A percentile compares a stretch with the other conserved stretches of the same genome.
phyloP scores from a whole-genome alignment of 1,139 yeast genomes.

The Candida sojae region DNA sequence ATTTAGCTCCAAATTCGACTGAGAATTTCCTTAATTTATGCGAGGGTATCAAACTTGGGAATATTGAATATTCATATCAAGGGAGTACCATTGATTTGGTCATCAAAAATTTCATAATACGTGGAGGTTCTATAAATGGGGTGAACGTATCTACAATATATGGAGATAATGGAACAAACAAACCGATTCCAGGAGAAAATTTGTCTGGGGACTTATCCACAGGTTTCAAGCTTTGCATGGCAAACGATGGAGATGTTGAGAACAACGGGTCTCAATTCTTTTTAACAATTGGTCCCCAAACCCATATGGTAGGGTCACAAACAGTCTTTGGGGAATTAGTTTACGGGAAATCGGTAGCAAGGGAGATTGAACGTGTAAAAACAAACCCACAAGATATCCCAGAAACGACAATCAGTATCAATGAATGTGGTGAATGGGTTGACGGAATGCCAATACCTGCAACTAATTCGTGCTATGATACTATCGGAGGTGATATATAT shows the following conservation, averaged over 20 bases:
- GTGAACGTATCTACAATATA: slow-evolving; percentile 46
- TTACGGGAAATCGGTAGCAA: slow-evolving; percentile 70
- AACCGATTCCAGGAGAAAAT: slow-evolving; percentile 64
- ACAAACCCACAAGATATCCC: slow-evolving; percentile 49
- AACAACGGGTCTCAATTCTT: slow-evolving; percentile 79
- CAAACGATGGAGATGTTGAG: slow-evolving; percentile 56
- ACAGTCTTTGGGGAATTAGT: slow-evolving; percentile 70
- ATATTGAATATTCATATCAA: slow-evolving; percentile 30
- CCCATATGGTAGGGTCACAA: slow-evolving; percentile 75
- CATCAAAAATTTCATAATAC: slow-evolving; percentile 76
- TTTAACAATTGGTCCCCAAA: slow-evolving; percentile 68
- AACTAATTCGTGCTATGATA: slow-evolving; percentile 60
- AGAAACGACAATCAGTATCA: slow-evolving; percentile 48
- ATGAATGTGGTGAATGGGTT: slow-evolving; percentile 68
- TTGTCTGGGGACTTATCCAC: slow-evolving; percentile 42
- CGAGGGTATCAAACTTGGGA: slow-evolving; percentile 28
- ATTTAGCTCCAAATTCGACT: slow-evolving; percentile 60
- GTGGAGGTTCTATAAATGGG: slow-evolving; percentile 69
- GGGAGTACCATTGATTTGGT: slow-evolving; percentile 64
- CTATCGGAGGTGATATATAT: slow-evolving; percentile 65
- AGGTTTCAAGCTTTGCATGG: slow-evolving; percentile 67
- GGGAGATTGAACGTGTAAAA: slow-evolving; percentile 58
- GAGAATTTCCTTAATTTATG: slow-evolving; percentile 55
- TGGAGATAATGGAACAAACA: slow-evolving; percentile 18
- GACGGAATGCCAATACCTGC: slow-evolving; percentile 55